phyloP scores from a whole-genome alignment of 306 rosid species.

The Dalbergia oliveri region DNA sequence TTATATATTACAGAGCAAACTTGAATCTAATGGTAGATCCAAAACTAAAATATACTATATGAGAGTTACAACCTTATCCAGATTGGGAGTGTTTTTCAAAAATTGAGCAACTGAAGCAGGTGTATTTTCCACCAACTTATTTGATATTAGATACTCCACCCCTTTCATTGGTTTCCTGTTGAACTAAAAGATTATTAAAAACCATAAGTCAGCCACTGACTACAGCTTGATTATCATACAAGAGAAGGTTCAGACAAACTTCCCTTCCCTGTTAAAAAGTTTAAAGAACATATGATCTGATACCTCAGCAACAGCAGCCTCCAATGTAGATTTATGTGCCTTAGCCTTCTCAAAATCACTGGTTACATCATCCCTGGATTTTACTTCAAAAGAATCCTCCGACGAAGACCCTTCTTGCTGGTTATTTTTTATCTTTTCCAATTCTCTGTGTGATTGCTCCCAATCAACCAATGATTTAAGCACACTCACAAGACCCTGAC shows the following conservation, averaged over 20 bases:
- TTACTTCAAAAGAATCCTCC: constrained; percentile 73
- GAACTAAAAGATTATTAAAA: constrained; percentile 75
- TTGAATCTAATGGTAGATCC: constrained; percentile 37
- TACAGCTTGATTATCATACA: constrained; percentile 40
- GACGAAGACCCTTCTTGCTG: constrained; percentile 70
- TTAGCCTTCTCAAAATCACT: constrained; percentile 94
- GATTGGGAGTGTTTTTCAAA: constrained; percentile 80
- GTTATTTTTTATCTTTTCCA: constrained; percentile 60
- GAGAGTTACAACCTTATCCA: constrained; percentile 81
- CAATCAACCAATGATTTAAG: constrained; percentile 97
- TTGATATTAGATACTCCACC: constrained; percentile 83
- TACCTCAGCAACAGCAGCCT: constrained; percentile 94
- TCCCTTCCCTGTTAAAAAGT: constrained; percentile 39
- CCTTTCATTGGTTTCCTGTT: constrained; percentile 91
- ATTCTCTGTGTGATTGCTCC: constrained; percentile 78
- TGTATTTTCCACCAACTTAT: constrained; percentile 86
- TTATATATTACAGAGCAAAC: constrained; percentile 43
- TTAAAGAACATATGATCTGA: constrained; percentile 27
- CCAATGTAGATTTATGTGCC: constrained; percentile 96
- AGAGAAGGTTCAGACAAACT: constrained; percentile 24
- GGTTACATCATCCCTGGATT: constrained; percentile 72
- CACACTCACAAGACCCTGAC: constrained; percentile 93
- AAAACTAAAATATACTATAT: constrained; percentile 37
- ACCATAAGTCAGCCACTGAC: constrained; percentile 57
- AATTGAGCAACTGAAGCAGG: constrained; percentile 94